Base-by-base conservation (phyloP, 805 yeast genomes). In the Scheffersomyces ergatensis region DNA sequence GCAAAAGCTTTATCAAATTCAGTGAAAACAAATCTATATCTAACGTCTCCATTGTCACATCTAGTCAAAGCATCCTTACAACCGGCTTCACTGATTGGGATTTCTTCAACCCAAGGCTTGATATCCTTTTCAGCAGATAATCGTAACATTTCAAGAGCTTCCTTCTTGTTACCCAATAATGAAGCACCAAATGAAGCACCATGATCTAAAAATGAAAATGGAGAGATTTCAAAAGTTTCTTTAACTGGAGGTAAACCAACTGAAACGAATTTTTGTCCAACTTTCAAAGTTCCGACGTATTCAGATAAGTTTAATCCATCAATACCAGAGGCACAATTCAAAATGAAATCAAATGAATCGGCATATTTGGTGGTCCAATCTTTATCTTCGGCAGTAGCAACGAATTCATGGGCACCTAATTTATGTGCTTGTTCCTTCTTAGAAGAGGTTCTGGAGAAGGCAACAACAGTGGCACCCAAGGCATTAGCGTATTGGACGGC, bases 61-160 rank as follows among this genome's bases (percentile, higher is more conserved):
- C 78, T 76, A 33, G 72, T 71, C 57, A 83, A 71, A 2, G 80
- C 86, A 49, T 72, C 65, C 27, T 72, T 67, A 37, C 79, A 78
- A 51, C 76, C 76, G 34, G 63, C 76, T 48, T 70, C 81, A 39
- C 66, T 61, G 48, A 82, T 71, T 20, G 78, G 77, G 37, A 83
- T 63, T 20, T 70, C 66, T 63, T 83, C 88, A 38, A 77, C 72
- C 83, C 85, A 81, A 17, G 87, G 80, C 42, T 65, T 70, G 54
- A 84, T 69, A 32, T 70, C 62, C 50, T 81, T 70, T 50, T 80
- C 72, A 16, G 76, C 78, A 16, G 89, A 85, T 46, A 85, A 57
- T 34, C 79, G 67, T 50, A 86, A 70, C 80, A 86, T 76, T 48
- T 82, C 84, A 34, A 70, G 57, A 51, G 84, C 83, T 64, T 85